These are phyloP conservation scores for Gaillardinia entomophila DNA, from an alignment of 805 yeast genomes.

Conservation along the genomic window DNA sequence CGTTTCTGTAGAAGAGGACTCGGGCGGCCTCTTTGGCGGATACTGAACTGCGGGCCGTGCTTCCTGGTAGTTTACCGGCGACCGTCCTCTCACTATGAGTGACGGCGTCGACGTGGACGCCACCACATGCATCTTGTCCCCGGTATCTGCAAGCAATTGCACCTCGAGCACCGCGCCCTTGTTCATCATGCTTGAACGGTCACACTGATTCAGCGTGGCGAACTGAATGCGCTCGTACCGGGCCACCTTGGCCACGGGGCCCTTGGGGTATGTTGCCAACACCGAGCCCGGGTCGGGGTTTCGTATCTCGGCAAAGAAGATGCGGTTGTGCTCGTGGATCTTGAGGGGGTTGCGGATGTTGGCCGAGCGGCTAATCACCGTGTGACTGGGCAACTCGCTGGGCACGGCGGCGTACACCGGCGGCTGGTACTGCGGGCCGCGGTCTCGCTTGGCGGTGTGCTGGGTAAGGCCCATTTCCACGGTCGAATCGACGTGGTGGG, in stretches of 20 bases:
- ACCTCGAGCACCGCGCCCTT: conserved; percentile 8
- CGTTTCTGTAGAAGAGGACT: no score
- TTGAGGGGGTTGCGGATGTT: conserved; percentile 17
- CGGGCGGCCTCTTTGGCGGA: no score
- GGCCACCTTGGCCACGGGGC: conserved; percentile 9
- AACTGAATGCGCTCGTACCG: conserved; percentile 21
- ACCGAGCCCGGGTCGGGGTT: conserved; percentile 1
- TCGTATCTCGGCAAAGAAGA: conserved; percentile 7
- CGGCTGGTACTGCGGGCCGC: conserved; percentile 18
- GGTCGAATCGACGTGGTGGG: conserved; percentile 11
- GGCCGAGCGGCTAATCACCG: conserved; percentile 12
- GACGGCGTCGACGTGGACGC: conserved; percentile 47
- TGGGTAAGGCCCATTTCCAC: conserved; percentile 13
- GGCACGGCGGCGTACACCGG: conserved; percentile 16
- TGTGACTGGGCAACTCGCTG: conserved; percentile 17
- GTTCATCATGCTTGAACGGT: conserved; percentile 2
- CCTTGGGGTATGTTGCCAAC: conserved; percentile 4
- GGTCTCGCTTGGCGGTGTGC: conserved; percentile 21
- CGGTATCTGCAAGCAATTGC: conserved; percentile 10
- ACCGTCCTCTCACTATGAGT: conserved; percentile 55
- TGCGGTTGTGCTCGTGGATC: conserved; percentile 10
- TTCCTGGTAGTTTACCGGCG: conserved; percentile 63
- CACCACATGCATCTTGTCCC: conserved; percentile 6
- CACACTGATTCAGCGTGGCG: no score
- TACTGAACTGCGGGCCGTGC: no score